Evolutionary conservation across 306 rosid species (phyloP).

Genomic region (Calophaca sinica): DNA sequence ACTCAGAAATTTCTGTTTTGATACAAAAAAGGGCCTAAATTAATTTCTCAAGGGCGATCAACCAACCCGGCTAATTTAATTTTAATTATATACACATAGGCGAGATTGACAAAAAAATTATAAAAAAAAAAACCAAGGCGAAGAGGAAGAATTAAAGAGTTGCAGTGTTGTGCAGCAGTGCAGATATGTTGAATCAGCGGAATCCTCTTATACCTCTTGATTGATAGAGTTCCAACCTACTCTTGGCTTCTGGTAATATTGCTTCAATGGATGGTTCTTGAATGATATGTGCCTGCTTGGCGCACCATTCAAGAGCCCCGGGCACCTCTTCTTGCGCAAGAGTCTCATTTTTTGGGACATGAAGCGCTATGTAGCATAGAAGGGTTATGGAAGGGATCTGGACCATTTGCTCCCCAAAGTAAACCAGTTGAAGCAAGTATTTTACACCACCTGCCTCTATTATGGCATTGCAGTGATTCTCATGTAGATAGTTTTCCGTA

Average conservation of each 20-base stretch:
- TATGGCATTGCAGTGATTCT: slow-evolving; percentile 73
- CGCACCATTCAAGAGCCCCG: slow-evolving; percentile 76
- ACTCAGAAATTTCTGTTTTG: too few relatives aligned
- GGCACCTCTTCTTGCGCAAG: slow-evolving; percentile 82
- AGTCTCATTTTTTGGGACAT: slow-evolving; percentile 73
- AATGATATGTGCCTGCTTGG: slow-evolving; percentile 61
- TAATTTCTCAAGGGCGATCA: too few relatives aligned
- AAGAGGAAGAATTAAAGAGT: too few relatives aligned
- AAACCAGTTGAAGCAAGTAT: slow-evolving; percentile 70
- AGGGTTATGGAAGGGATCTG: slow-evolving; percentile 67
- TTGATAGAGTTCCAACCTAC: slow-evolving; percentile 82
- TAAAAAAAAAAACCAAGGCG: too few relatives aligned
- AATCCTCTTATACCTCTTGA: slow-evolving; percentile 57
- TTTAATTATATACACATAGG: too few relatives aligned
- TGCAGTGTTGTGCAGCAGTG: too few relatives aligned
- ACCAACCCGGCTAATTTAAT: too few relatives aligned
- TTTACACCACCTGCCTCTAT: slow-evolving; percentile 71
- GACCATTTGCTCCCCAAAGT: slow-evolving; percentile 70
- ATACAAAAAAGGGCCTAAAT: too few relatives aligned
- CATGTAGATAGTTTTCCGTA: slow-evolving; percentile 71
- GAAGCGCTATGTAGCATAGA: slow-evolving; percentile 65
- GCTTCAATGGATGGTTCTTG: slow-evolving; percentile 53
- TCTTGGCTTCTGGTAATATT: slow-evolving; percentile 73
- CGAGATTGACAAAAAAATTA: too few relatives aligned
- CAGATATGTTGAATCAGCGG: too few relatives aligned